Percentiles rank a stretch among this genome's conserved stretches.
Evolutionary conservation across 1,139 yeast genomes (phyloP).

Genomic region (Geotrichum phurueaensis): DNA sequence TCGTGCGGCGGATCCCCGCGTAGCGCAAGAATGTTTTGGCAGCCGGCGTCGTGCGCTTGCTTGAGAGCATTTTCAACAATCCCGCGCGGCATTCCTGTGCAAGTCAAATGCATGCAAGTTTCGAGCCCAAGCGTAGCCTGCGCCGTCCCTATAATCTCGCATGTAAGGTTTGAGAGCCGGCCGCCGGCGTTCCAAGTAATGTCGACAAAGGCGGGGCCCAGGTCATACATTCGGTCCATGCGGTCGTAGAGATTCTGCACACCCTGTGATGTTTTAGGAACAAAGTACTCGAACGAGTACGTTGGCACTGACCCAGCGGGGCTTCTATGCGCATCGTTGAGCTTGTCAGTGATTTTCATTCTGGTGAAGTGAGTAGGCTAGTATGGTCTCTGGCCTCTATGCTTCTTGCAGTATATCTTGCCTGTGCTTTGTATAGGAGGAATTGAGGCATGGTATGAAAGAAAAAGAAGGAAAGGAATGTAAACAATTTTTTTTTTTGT

Average conservation of each 20-base stretch:
- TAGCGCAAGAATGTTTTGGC: slow-evolving; percentile 89
- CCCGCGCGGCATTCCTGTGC: slow-evolving; percentile 86
- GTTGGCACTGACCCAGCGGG: slow-evolving; percentile 39
- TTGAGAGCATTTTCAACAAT: slow-evolving; percentile 80
- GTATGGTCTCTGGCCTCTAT: not conserved
- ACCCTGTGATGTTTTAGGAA: slow-evolving; percentile 97
- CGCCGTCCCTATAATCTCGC: slow-evolving; percentile 86
- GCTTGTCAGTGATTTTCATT: slow-evolving; percentile 40
- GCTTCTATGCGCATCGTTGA: slow-evolving; percentile 33
- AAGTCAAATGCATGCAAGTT: slow-evolving; percentile 96
- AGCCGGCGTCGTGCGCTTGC: slow-evolving; percentile 84
- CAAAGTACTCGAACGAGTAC: slow-evolving; percentile 93
- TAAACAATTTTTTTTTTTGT: no score
- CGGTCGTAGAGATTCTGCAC: slow-evolving; percentile 92
- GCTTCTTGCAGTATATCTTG: not conserved
- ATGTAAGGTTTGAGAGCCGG: slow-evolving; percentile 67
- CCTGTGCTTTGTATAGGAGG: not conserved
- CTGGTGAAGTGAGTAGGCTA: not conserved
- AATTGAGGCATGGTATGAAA: no score
- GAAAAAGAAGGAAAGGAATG: no score
- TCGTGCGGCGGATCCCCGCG: slow-evolving; percentile 87
- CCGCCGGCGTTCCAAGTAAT: slow-evolving; percentile 99
- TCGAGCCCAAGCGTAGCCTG: slow-evolving; percentile 91
- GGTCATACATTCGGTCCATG: slow-evolving; percentile 94
- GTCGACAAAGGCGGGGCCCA: slow-evolving; percentile 87